Evolutionary conservation across 2,329 filamentous ascomycete genomes (phyloP), one percentile per base, ranked within the genome.

Genomic region (Diaporthe batatas): DNA sequence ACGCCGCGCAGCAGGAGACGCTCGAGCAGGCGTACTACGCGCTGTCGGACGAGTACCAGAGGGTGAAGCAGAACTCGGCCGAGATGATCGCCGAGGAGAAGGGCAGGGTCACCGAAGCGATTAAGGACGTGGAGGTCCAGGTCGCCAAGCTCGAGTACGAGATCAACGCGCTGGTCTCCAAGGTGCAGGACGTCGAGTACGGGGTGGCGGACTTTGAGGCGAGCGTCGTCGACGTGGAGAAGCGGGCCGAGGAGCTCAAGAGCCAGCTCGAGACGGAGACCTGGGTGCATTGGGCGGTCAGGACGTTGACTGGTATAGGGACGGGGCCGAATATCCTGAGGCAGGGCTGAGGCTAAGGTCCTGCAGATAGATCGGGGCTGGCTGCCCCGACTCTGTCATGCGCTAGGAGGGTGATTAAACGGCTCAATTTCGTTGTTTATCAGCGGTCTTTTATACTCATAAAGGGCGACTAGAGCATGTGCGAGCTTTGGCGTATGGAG

Each of bases 121-220:
- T 95, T 74, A 92, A 92, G 80, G 93, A 96, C 75, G 87, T 98
- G 18, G 95, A 97, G 80, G 89, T 92, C 29, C 85, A 97, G 51
- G 91, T 92, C 3, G 94, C 94, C 25, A 95, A 95, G 82, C 86
- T 98, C 71, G 95, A 98, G 78, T 98, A 98, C 81, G 96, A 98
- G 84, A 92, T 98, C 74, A 90, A 92, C 73, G 91, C 91, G 21
- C 85, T 98, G n/a, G 87, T 91, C 64, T 91, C 91, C 62, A 94
- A 94, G 78, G 92, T 98, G 12, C 89, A 93, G 77, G 96, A 98
- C 79, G 93, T 98, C 11, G 95, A 98, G 79, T 93, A 94, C 74
- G 93, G 93, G 0, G 90, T 97, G 0, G 84, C 84, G 14, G 92
- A 95, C 74, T 97, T 97, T 81, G 93, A 95, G 81, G 87, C 89